These are phyloP conservation scores for Fusarium newnesense DNA, from an alignment of 2,329 filamentous ascomycete species.

Conservation along the genomic window DNA sequence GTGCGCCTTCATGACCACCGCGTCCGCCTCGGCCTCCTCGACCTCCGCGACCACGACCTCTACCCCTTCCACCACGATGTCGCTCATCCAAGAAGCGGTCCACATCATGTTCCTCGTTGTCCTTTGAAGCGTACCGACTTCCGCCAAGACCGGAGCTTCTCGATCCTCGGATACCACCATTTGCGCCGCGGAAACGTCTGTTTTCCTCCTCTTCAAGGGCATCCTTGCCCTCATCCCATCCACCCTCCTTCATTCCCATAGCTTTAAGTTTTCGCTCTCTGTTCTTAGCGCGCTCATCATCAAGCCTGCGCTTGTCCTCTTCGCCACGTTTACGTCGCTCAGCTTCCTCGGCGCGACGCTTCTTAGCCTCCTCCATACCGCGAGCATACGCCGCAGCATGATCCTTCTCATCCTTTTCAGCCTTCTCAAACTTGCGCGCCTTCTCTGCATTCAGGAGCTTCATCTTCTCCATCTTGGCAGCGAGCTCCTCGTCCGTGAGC, in stretches of 20 bases:
- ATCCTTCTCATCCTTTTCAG: constrained; percentile 65
- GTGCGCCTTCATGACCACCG: constrained; percentile 39
- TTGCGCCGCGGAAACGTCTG: constrained; percentile 55
- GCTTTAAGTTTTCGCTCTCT: constrained; percentile 70
- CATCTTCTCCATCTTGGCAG: constrained; percentile 70
- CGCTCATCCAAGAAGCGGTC: constrained; percentile 52
- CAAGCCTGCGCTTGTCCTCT: constrained; percentile 61
- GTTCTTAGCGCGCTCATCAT: constrained; percentile 70
- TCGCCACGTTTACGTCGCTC: constrained; percentile 63
- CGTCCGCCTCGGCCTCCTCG: constrained; percentile 49
- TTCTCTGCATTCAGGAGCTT: constrained; percentile 68
- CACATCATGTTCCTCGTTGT: constrained; percentile 49
- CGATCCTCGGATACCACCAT: constrained; percentile 54
- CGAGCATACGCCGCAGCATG: constrained; percentile 65
- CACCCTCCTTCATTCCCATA: constrained; percentile 62
- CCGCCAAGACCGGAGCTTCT: constrained; percentile 52
- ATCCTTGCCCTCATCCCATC: constrained; percentile 70
- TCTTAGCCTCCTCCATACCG: constrained; percentile 65
- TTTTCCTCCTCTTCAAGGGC: constrained; percentile 54
- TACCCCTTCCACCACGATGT: constrained; percentile 46
- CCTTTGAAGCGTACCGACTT: constrained; percentile 54
- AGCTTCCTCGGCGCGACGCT: constrained; percentile 62
- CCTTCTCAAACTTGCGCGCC: constrained; percentile 67
- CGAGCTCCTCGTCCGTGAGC: constrained; percentile 67
- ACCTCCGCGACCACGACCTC: constrained; percentile 50